phyloP scores from a whole-genome alignment of 352 stramenopile genomes.

The Phytophthora uliginosa region DNA sequence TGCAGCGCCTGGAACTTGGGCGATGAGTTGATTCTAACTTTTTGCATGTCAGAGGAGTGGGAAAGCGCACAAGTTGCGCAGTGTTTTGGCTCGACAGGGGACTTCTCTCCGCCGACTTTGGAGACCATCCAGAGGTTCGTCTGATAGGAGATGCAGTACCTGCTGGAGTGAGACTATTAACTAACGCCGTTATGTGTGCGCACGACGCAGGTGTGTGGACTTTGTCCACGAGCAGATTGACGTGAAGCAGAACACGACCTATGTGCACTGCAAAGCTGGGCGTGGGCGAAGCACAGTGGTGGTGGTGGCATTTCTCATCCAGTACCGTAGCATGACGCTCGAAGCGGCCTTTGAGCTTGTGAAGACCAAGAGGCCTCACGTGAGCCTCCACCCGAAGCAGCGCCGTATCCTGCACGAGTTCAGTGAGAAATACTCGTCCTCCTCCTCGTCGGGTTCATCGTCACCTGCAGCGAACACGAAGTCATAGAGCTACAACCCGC shows the following conservation, averaged over 20 bases:
- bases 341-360: conserved; percentile 68
- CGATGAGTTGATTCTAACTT: not conserved
- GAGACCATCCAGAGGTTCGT: conserved; percentile 63
- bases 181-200: not conserved
- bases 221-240: conserved; percentile 78
- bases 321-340: conserved; percentile 63
- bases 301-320: conserved; percentile 78
- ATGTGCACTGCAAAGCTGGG: conserved; percentile 88
- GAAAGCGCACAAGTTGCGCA: conserved; percentile 51
- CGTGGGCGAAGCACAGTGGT: conserved; percentile 80
- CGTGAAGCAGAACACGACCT: conserved; percentile 59
- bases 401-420: conserved; percentile 58
- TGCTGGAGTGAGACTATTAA: not conserved
- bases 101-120: conserved; percentile 77
- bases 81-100: conserved; percentile 69
- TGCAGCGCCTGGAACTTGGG: not conserved
- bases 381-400: conserved; percentile 76
- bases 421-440: conserved; percentile 22
- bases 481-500: conserved; percentile 8
- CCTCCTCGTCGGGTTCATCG: conserved; percentile 6
- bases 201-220: conserved; percentile 51
- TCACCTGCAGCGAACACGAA: not conserved
- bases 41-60: conserved; percentile 63
- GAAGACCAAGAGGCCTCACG: conserved; percentile 63
- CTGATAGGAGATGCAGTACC: not conserved